Percentiles rank a stretch among this genome's conserved stretches.
Conservation (phyloP, 164 flowering plant species). For the Aristolochia californica region DNA sequence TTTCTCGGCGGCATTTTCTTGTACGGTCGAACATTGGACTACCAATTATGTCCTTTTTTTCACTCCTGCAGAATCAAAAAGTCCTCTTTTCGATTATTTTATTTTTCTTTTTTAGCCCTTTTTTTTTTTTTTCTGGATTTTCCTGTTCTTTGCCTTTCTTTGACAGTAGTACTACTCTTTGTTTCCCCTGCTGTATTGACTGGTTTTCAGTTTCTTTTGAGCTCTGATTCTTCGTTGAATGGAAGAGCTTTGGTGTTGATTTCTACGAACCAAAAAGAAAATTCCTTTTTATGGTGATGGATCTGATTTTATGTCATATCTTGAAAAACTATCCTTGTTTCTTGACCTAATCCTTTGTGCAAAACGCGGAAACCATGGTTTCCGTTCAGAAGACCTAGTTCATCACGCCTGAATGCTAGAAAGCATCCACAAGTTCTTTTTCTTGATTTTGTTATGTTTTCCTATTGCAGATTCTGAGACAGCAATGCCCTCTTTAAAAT, state of each 20-base stretch:
- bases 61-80: constrained; percentile 10
- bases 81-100: background rate
- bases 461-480: background rate
- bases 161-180: constrained; percentile 3
- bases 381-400: constrained; percentile 23
- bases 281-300: constrained; percentile 37
- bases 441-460: background rate
- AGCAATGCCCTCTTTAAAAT: background rate
- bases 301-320: constrained; percentile 16
- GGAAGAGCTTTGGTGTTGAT: constrained; percentile 17
- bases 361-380: constrained; percentile 26
- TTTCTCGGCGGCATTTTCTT: constrained; percentile 13
- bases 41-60: constrained; percentile 22
- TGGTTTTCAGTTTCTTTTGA: background rate
- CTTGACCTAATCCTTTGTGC: constrained; percentile 13
- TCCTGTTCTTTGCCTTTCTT: constrained; percentile 1
- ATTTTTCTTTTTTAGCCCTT: background rate
- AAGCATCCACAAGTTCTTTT: constrained; percentile 1
- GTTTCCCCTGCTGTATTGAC: constrained; percentile 7
- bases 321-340: constrained; percentile 1
- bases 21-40: constrained; percentile 25
- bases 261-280: constrained; percentile 8
- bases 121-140: background rate
- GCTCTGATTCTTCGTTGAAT: constrained; percentile 22
- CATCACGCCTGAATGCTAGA: constrained; percentile 22